Evolutionary conservation across 495 filamentous ascomycete genomes (phyloP), one percentile per base, ranked within the genome.

Genomic region (Talaromyces ruber): DNA sequence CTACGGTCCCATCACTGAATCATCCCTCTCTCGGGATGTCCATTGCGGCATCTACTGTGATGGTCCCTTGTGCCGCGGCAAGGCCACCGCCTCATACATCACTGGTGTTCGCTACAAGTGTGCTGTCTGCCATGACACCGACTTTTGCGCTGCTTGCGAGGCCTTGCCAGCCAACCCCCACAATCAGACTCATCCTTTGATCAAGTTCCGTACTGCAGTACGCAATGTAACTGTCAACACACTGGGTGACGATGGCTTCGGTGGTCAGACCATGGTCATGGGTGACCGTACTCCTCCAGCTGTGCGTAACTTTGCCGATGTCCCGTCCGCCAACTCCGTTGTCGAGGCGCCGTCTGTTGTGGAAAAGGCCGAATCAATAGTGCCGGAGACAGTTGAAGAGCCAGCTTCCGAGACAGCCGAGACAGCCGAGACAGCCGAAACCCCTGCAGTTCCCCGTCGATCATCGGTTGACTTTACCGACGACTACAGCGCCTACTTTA

Each of bases 111-210:
- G 94, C 62, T 99, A 93, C 82, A 98, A 98, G 84, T 99, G 94
- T 71, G 91, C 95, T 62, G 89, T 99, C 58, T 99, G 94, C 77
- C 84, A 94, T 69, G 95, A 99, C 71, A 89, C 87, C 34, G 95
- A 98, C 69, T 96, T 98, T 82, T 99, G 94, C 71, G 92, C 88
- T 65, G 89, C 83, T 68, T 99, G 94, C 75, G 94, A 99, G 76
- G 90, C 93, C 26, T 83, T 84, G 64, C 95, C 95, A 5, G 80
- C 78, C 58, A 92, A 96, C 73, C 75, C 72, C 6, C 94, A 99
- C 79, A 98, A 98, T 78, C 84, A 84, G 65, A 97, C 94, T 16
- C 94, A 99, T 69, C 94, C 94, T 6, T 76, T 98, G 68, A 91
- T 99, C 76, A 97, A 97, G 77, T 91, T 99, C 80, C 97, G 92